phyloP scores from a whole-genome alignment of 2,329 filamentous ascomycete species.

The Hyphodiscus sp. region DNA sequence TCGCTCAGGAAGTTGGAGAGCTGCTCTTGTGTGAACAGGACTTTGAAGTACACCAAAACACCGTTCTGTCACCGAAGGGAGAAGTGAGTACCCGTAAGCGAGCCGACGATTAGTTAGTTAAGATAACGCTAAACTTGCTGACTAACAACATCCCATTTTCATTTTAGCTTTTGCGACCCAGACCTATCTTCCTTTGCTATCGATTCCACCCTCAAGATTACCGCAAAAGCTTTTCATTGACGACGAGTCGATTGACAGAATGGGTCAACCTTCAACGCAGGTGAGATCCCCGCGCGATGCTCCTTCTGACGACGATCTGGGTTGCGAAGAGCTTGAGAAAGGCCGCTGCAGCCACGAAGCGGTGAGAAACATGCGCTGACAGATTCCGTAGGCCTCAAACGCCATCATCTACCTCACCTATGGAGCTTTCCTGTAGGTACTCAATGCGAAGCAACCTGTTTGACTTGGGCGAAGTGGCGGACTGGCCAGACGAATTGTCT shows the following conservation, averaged over 20 bases:
- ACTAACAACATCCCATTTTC: too few relatives aligned
- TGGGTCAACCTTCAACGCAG: constrained; percentile 67
- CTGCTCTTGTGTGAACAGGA: too few relatives aligned
- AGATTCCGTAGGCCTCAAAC: constrained; percentile 38
- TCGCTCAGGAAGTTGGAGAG: too few relatives aligned
- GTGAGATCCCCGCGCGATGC: constrained; percentile 44
- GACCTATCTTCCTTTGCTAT: not conserved
- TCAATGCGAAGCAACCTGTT: too few relatives aligned
- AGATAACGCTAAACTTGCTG: too few relatives aligned
- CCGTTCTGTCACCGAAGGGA: too few relatives aligned
- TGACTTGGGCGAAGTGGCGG: too few relatives aligned
- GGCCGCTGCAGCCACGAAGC: not conserved
- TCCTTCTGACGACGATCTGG: not conserved
- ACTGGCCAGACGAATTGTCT: too few relatives aligned
- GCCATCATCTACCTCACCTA: constrained; percentile 79
- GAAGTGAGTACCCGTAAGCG: too few relatives aligned
- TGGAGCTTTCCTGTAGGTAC: constrained; percentile 64
- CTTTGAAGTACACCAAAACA: too few relatives aligned
- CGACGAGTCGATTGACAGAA: constrained; percentile 32
- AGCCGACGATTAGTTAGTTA: too few relatives aligned
- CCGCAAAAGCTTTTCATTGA: too few relatives aligned
- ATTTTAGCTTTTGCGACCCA: not conserved
- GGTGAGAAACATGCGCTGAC: not conserved
- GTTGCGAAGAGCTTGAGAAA: not conserved
- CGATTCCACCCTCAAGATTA: not conserved